Base-by-base conservation (phyloP, 2,329 filamentous ascomycete species). In the Rachicladosporium sp. region DNA sequence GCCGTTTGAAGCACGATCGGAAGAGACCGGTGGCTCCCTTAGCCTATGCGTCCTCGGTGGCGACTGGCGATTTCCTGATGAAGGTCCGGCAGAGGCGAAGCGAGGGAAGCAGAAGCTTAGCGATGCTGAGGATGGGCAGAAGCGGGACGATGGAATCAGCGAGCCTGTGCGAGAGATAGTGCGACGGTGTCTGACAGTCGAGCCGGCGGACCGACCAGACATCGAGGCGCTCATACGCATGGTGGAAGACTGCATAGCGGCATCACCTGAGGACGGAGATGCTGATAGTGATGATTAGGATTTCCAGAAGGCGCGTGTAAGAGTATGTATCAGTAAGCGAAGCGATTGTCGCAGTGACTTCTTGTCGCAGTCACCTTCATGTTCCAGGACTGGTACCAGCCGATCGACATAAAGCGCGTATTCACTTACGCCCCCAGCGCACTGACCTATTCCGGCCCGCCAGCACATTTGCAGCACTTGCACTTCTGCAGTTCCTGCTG, bases 21-120 rank as follows among this genome's bases (percentile, higher is more conserved):
- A 98, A 60, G 89, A 98, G 67, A 96, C 91, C 0, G 91, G 91
- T 48, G 91, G 91, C 33, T 91, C 82, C 48, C 67, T 98, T 47
- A 93, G 83, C 50, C 82, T 96, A 50, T 96, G 89, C 59, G 84
- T 96, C 11, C 67, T 94, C 10, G 84, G 87, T 44, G 91, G 89
- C 31, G 89, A 96, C 63, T 98, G 91, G 89, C 74, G 87, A 37
- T 98, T 96, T 62, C 91, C 91, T 0, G 88, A 94, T 51, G 88
- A 95, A 58, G 79, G 80, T 1, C 73, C 74, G 3, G 70, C 70
- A 33, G 74, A 74, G 39, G 67, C 59, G 5, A 64, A 64, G 51
- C 67, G 65, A 36, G 68, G 74, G 33, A 76, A 78, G 58, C 67
- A 70, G 49, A 71, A 71, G 47, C 60, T 57, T 8, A 50, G 48